phyloP scores from a whole-genome alignment of 306 rosid genomes.

The Cucumis melo region DNA sequence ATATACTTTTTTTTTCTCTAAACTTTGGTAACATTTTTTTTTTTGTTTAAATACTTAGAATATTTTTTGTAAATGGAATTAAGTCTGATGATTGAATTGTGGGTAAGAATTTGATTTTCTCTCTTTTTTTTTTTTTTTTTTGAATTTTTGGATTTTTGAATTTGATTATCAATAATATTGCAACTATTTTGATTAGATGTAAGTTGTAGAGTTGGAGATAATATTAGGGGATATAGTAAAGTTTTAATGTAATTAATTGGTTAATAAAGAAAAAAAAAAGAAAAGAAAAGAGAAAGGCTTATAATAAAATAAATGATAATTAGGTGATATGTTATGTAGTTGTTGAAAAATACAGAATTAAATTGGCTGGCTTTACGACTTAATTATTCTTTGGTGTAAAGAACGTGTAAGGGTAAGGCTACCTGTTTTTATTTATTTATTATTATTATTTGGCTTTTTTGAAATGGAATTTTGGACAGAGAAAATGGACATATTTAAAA shows the following conservation, averaged over 20 bases:
- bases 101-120: background rate
- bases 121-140: no score
- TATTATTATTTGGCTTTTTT: background rate
- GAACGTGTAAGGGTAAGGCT: background rate
- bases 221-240: no score
- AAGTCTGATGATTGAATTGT: background rate
- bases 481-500: background rate
- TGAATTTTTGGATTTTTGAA: no score
- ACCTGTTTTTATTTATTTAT: background rate
- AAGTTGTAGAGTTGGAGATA: background rate
- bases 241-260: background rate
- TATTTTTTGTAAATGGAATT: slow-evolving; percentile 1
- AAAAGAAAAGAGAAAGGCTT: no score
- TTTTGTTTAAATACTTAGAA: background rate
- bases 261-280: background rate
- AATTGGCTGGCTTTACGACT: background rate
- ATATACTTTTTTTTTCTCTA: background rate
- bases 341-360: background rate
- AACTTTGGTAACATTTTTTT: background rate
- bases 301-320: background rate
- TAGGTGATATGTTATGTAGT: background rate
- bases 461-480: background rate
- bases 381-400: background rate
- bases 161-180: no score
- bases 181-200: background rate